Evolutionary conservation across 208 protist species (phyloP).

Genomic region (Trypanosoma caninum): DNA sequence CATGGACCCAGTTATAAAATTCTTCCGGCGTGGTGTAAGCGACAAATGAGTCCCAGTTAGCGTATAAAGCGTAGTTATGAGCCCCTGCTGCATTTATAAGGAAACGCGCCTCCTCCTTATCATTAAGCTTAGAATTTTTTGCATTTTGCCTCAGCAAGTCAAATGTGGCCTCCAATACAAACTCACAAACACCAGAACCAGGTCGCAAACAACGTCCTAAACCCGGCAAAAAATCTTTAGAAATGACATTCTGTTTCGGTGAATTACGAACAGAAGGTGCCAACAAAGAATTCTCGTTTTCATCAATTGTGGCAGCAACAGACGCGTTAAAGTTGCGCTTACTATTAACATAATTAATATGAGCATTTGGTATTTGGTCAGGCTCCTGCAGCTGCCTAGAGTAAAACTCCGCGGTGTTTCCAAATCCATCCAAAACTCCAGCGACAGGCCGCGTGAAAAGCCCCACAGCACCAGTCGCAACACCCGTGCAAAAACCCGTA

Average conservation of each 20-base stretch:
- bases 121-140: neutral
- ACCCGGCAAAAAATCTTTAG: neutral
- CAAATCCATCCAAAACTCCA: slow-evolving; percentile 53
- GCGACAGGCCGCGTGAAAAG: slow-evolving; percentile 54
- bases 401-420: slow-evolving; percentile 60
- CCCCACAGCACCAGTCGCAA: slow-evolving; percentile 54
- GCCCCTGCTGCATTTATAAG: slow-evolving; percentile 39
- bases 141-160: neutral
- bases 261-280: neutral
- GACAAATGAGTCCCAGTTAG: slow-evolving; percentile 38
- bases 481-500: slow-evolving; percentile 46
- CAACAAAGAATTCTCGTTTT: neutral
- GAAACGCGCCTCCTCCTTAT: slow-evolving; percentile 19
- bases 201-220: neutral
- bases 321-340: slow-evolving; percentile 18
- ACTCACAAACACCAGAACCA: slow-evolving; percentile 3
- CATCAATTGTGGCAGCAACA: neutral
- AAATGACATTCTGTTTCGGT: no score
- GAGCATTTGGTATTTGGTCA: neutral
- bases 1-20: slow-evolving; percentile 45
- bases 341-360: slow-evolving; percentile 11
- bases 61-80: slow-evolving; percentile 54
- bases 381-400: slow-evolving; percentile 26
- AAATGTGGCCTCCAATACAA: slow-evolving; percentile 10
- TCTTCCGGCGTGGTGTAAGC: slow-evolving; percentile 49